Percentiles rank a stretch among this genome's conserved stretches.
Evolutionary conservation across 2,329 filamentous ascomycete species (phyloP).

Genomic region (Didymella keratinophila): DNA sequence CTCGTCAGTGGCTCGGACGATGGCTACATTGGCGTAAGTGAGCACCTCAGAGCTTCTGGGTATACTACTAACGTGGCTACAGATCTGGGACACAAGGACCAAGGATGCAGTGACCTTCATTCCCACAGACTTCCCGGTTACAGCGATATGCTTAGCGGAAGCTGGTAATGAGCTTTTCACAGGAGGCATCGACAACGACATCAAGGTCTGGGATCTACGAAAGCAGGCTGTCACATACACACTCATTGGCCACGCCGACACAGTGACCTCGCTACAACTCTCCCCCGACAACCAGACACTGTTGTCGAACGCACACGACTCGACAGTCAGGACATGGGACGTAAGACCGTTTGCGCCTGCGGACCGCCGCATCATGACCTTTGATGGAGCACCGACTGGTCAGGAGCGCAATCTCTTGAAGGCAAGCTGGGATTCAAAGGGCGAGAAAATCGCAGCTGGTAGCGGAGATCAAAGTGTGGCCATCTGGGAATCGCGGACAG

Average conservation of each 20-base stretch:
- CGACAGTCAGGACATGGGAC: constrained; percentile 94
- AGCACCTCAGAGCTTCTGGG: background rate
- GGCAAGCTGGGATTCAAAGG: constrained; percentile 87
- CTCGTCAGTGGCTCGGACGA: constrained; percentile 93
- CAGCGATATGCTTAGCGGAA: constrained; percentile 88
- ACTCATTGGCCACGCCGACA: constrained; percentile 89
- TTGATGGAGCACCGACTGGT: constrained; percentile 87
- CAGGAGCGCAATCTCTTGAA: constrained; percentile 91
- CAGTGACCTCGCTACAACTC: constrained; percentile 86
- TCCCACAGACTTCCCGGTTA: constrained; percentile 90
- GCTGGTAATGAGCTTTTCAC: constrained; percentile 95
- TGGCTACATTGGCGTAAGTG: constrained; percentile 75
- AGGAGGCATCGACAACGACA: constrained; percentile 95
- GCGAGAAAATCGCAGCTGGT: constrained; percentile 86
- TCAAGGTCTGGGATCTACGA: constrained; percentile 95
- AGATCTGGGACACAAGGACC: constrained; percentile 90
- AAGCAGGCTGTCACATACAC: constrained; percentile 90
- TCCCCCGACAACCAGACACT: constrained; percentile 92
- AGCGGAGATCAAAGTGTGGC: constrained; percentile 90
- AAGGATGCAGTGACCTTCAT: constrained; percentile 90
- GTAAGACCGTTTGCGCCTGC: constrained; percentile 92
- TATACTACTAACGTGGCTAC: constrained; percentile 27
- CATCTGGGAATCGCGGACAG: constrained; percentile 88
- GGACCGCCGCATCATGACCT: constrained; percentile 83
- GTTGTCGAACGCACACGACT: constrained; percentile 92